A percentile compares a stretch with the other conserved stretches of the same genome.
These are phyloP conservation scores for Hymenoscyphus repandus DNA, from an alignment of 2,329 filamentous ascomycete species.

Conservation along the genomic window DNA sequence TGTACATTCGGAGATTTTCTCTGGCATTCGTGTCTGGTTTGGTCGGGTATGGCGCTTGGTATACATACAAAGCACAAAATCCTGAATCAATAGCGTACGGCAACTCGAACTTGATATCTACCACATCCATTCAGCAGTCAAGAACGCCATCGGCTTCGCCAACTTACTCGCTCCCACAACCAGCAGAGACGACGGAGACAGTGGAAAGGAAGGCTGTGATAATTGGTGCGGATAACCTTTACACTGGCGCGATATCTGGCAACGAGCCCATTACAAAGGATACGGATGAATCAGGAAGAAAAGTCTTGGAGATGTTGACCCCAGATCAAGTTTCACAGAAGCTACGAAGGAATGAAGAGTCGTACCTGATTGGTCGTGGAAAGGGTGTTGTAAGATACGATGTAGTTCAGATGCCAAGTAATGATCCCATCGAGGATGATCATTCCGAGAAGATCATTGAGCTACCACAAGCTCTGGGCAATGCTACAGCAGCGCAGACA, in stretches of 20 bases:
- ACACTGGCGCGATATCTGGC: slow-evolving; percentile 78
- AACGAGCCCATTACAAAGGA: slow-evolving; percentile 85
- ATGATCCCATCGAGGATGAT: slow-evolving; percentile 97
- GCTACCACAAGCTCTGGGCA: slow-evolving; percentile 57
- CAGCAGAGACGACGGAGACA: slow-evolving; percentile 27
- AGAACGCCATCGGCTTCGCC: slow-evolving; percentile 21
- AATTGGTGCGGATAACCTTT: slow-evolving; percentile 85
- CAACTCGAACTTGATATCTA: slow-evolving; percentile 5
- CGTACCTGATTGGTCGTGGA: slow-evolving; percentile 82
- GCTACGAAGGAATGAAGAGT: slow-evolving; percentile 83
- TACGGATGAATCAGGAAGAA: slow-evolving; percentile 76
- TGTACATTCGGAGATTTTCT: slow-evolving; percentile 67
- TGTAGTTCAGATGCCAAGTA: slow-evolving; percentile 88
- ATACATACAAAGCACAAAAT: slow-evolving; percentile 52
- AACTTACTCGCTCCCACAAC: slow-evolving; percentile 19
- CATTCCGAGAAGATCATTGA: slow-evolving; percentile 98
- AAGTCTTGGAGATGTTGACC: slow-evolving; percentile 92
- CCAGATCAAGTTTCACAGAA: slow-evolving; percentile 90
- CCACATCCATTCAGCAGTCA: slow-evolving; percentile 25
- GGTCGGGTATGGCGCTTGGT: slow-evolving; percentile 70
- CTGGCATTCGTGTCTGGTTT: slow-evolving; percentile 64
- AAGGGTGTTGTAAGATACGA: slow-evolving; percentile 93
- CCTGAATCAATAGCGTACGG: slow-evolving; percentile 7
- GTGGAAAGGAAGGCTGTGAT: slow-evolving; percentile 68
- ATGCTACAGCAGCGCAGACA: slow-evolving; percentile 35